Evolutionary conservation across 805 yeast species (phyloP).

Genomic region (Wickerhamiella azymoides): DNA sequence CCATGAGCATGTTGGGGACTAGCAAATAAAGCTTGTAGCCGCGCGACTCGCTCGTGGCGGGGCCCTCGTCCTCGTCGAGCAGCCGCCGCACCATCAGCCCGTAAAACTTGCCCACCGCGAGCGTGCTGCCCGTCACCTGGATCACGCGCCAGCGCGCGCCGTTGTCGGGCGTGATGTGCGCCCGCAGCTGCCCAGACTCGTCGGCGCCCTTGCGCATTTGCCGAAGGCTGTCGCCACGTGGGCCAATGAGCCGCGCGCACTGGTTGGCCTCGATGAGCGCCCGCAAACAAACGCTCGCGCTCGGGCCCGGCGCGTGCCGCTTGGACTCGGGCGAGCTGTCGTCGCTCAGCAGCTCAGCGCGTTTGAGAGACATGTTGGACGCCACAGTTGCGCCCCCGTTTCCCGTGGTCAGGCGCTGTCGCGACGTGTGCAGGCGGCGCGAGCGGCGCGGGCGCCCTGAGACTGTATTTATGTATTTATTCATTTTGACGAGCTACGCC

Average conservation of each 20-base stretch:
- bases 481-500: too few relatives aligned
- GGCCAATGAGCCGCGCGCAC: conserved; percentile 14
- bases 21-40: conserved; percentile 46
- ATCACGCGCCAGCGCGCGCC: conserved; percentile 65
- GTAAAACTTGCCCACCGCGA: conserved; percentile 67
- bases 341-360: neutral
- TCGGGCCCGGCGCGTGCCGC: neutral
- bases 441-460: too few relatives aligned
- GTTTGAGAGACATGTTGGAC: neutral
- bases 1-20: conserved; percentile 68
- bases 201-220: conserved; percentile 10
- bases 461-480: too few relatives aligned
- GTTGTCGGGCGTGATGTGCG: conserved; percentile 22
- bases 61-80: conserved; percentile 48
- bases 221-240: conserved; percentile 13
- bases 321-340: neutral
- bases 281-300: neutral
- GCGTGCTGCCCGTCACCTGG: conserved; percentile 59
- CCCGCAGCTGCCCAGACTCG: conserved; percentile 9
- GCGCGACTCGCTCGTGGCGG: conserved; percentile 41
- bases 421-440: too few relatives aligned
- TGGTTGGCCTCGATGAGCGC: conserved; percentile 2
- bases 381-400: neutral
- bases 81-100: conserved; percentile 58
- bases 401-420: too few relatives aligned